These are phyloP conservation scores for Saccharomyces hybrid DNA, from an alignment of 1,139 yeast species.

Conservation along the genomic window DNA sequence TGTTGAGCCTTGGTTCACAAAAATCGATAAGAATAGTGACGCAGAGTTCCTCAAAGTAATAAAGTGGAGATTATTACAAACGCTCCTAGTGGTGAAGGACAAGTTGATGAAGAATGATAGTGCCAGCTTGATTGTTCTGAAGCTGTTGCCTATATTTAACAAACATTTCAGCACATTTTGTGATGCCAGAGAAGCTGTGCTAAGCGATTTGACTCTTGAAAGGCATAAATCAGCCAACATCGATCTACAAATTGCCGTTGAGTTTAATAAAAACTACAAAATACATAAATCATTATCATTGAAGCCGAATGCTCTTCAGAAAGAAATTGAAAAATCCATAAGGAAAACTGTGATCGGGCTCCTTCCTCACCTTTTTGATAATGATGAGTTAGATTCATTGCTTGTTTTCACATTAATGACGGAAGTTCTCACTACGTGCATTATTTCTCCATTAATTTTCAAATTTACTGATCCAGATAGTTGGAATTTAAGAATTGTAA, in stretches of 20 bases:
- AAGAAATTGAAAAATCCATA: conserved; percentile 48
- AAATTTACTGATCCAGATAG: conserved; percentile 69
- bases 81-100: conserved; percentile 37
- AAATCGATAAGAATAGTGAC: conserved; percentile 35
- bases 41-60: conserved; percentile 49
- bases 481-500: conserved; percentile 60
- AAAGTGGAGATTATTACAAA: conserved; percentile 41
- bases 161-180: conserved; percentile 54
- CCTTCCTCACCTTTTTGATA: conserved; percentile 46
- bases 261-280: conserved; percentile 45
- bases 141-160: conserved; percentile 57
- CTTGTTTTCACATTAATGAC: conserved; percentile 46
- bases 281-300: conserved; percentile 58
- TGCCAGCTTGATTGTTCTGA: conserved; percentile 50
- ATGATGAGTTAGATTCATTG: conserved; percentile 43
- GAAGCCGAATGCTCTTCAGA: conserved; percentile 32
- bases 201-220: conserved; percentile 17
- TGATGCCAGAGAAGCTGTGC: conserved; percentile 45
- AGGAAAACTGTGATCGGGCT: conserved; percentile 39
- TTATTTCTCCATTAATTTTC: conserved; percentile 46
- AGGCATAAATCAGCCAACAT: conserved; percentile 39
- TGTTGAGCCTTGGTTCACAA: conserved; percentile 53
- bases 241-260: conserved; percentile 52
- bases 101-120: conserved; percentile 45
- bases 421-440: conserved; percentile 57